Percentiles rank a stretch among this genome's conserved stretches.
These are phyloP conservation scores for Mediolabrus comicus DNA, from an alignment of 108 stramenopile species.

Conservation along the genomic window DNA sequence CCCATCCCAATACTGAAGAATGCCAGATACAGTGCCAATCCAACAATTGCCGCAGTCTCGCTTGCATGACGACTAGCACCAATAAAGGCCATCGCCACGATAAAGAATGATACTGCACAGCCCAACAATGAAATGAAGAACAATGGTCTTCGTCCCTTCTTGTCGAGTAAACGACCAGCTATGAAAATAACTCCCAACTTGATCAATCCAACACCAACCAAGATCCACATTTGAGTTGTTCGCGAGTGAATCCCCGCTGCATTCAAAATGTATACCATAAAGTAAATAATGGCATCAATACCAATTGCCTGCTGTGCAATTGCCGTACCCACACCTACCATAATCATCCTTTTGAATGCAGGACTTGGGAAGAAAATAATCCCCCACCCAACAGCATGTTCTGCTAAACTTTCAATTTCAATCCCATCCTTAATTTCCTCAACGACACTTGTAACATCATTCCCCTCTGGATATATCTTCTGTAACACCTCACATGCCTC, in stretches of 20 bases:
- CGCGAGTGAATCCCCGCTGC: constrained; percentile 60
- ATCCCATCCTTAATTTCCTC: constrained; percentile 73
- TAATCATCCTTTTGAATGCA: constrained; percentile 76
- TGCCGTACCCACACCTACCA: constrained; percentile 82
- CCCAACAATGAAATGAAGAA: constrained; percentile 66
- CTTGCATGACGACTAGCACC: background rate
- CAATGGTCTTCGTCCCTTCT: constrained; percentile 64
- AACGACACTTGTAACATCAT: constrained; percentile 52
- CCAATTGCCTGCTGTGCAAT: constrained; percentile 85
- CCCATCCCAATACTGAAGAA: constrained; percentile 87
- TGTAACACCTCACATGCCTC: constrained; percentile 63
- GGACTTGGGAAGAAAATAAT: constrained; percentile 77
- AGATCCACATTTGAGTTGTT: constrained; percentile 46
- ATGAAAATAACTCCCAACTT: constrained; percentile 64
- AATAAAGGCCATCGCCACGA: constrained; percentile 40
- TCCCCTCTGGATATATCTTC: constrained; percentile 65
- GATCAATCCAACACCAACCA: constrained; percentile 65
- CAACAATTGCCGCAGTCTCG: constrained; percentile 41
- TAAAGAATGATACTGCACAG: constrained; percentile 35
- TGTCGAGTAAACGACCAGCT: constrained; percentile 70
- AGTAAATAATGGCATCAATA: constrained; percentile 88
- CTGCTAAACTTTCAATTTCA: constrained; percentile 60
- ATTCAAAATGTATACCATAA: constrained; percentile 68
- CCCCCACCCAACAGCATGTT: constrained; percentile 73
- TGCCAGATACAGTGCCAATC: constrained; percentile 68